phyloP scores from a whole-genome alignment of 768 basidiomycete species.

The Rhodosporidiobolus odoratus region DNA sequence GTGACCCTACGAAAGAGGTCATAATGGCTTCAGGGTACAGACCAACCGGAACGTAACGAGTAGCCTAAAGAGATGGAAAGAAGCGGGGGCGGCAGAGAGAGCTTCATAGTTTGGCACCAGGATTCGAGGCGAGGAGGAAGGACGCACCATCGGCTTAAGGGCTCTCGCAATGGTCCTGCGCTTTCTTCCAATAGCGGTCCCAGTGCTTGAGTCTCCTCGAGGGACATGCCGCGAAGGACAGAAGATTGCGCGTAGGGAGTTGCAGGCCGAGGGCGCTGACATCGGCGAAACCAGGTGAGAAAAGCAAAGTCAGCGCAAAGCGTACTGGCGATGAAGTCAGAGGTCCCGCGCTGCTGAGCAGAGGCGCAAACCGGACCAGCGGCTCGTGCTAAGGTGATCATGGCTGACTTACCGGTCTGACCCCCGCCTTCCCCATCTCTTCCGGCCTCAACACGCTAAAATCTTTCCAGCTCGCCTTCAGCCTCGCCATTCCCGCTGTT shows the following conservation, averaged over 20 bases:
- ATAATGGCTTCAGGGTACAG: no score
- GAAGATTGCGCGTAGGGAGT: conserved; percentile 28
- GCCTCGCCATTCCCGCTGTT: neutral
- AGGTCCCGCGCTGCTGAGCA: no score
- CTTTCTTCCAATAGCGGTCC: conserved; percentile 23
- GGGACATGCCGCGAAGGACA: conserved; percentile 21
- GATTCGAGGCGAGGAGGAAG: neutral
- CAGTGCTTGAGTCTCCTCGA: conserved; percentile 26
- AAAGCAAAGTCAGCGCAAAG: no score
- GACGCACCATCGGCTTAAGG: conserved; percentile 22
- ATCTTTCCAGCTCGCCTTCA: conserved; percentile 16
- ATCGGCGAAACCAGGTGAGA: neutral
- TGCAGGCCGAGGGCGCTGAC: neutral
- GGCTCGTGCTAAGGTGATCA: no score
- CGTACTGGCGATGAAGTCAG: no score
- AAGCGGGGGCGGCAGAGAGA: no score
- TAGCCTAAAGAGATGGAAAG: neutral
- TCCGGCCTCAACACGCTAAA: neutral
- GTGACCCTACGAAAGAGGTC: conserved; percentile 21
- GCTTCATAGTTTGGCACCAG: no score
- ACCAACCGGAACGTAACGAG: no score
- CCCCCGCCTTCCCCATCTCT: neutral
- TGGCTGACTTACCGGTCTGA: neutral
- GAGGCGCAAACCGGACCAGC: neutral
- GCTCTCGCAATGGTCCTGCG: conserved; percentile 14